Percentiles rank a stretch among this genome's conserved stretches.
phyloP scores from a whole-genome alignment of 345 rosid species.

The Kandelia obovata region DNA sequence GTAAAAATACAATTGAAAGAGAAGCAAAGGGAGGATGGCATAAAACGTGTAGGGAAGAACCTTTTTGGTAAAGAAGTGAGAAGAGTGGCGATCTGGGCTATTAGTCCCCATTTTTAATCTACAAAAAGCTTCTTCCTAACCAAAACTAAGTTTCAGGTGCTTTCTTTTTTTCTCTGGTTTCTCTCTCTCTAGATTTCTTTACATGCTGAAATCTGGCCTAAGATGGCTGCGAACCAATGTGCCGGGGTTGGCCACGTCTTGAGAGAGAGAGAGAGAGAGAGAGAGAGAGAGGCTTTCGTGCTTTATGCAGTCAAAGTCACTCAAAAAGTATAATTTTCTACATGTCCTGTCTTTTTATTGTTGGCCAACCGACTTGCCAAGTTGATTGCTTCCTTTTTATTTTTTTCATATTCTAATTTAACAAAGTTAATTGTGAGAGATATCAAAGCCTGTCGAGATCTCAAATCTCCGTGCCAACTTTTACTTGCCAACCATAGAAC shows the following conservation, averaged over 20 bases:
- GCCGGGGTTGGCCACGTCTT: neutral
- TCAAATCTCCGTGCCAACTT: too few species aligned
- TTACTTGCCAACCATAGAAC: too few species aligned
- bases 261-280: neutral
- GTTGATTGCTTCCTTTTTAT: neutral
- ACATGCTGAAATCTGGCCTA: neutral
- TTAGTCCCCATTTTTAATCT: constrained; percentile 34
- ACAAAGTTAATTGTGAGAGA: too few species aligned
- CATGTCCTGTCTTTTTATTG: neutral
- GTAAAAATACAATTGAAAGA: constrained; percentile 48
- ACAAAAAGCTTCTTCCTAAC: neutral
- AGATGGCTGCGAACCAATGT: neutral
- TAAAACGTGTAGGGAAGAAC: constrained; percentile 44
- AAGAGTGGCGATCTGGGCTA: constrained; percentile 30
- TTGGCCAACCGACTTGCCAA: constrained; percentile 2
- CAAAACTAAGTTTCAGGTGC: too few species aligned
- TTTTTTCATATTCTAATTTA: too few species aligned
- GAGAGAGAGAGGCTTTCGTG: too few species aligned
- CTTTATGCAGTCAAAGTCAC: constrained; percentile 4
- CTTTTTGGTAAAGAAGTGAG: constrained; percentile 31
- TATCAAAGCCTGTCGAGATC: too few species aligned
- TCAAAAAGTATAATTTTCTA: neutral
- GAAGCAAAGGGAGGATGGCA: constrained; percentile 36
- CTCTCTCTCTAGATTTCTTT: neutral
- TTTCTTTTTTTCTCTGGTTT: neutral